Percentiles rank a stretch among this genome's conserved stretches.
phyloP scores from a whole-genome alignment of 306 rosid genomes.

The Sicyos baderoa region DNA sequence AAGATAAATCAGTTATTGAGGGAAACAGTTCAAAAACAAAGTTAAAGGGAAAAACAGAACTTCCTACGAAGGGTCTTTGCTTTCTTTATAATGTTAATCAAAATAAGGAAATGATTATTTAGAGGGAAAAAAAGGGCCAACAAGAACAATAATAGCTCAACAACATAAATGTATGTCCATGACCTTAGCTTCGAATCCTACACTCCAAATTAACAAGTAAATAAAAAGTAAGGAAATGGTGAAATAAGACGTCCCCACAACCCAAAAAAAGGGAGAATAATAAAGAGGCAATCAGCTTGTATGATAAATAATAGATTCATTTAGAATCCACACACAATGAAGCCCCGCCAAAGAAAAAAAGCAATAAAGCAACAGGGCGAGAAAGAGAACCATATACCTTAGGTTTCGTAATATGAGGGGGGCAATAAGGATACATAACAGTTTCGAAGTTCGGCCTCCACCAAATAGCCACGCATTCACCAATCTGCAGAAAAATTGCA shows the following conservation, averaged over 20 bases:
- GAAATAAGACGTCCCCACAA: neutral
- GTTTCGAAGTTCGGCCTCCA: slow-evolving; percentile 99
- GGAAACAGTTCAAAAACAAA: too few species aligned
- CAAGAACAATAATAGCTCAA: too few species aligned
- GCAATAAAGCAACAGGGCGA: neutral
- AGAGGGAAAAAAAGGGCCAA: too few species aligned
- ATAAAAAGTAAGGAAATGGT: too few species aligned
- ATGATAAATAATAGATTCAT: neutral
- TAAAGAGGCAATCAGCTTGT: neutral
- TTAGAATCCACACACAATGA: slow-evolving; percentile 3
- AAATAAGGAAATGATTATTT: neutral
- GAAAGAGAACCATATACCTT: slow-evolving; percentile 42
- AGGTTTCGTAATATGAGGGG: slow-evolving; percentile 96
- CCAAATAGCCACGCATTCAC: slow-evolving; percentile 98
- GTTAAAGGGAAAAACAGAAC: neutral
- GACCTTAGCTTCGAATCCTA: too few species aligned
- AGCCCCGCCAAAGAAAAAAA: neutral
- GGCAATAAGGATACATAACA: slow-evolving; percentile 96
- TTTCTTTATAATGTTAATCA: neutral
- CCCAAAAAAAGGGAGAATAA: neutral
- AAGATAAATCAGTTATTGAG: slow-evolving; percentile 12
- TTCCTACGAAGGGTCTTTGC: neutral
- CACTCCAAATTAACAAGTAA: too few species aligned
- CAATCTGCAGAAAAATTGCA: slow-evolving; percentile 49
- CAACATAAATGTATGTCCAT: too few species aligned